Conservation (phyloP, 768 basidiomycete genomes). For the Tephrocybe sp. region DNA sequence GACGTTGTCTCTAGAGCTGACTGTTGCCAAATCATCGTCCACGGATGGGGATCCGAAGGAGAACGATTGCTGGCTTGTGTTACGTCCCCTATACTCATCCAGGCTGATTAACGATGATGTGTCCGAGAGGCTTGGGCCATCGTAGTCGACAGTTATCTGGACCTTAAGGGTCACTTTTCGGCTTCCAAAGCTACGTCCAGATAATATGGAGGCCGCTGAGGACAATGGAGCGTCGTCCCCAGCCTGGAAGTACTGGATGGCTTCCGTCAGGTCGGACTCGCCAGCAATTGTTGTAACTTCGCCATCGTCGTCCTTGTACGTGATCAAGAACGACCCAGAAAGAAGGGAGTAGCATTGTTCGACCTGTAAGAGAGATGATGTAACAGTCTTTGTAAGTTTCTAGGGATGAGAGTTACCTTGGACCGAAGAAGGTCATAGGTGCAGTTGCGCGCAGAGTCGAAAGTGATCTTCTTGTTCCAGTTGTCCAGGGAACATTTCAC, state of each 20-base stretch:
- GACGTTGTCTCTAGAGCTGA: conserved; percentile 67
- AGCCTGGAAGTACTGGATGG: conserved; percentile 82
- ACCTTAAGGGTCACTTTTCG: conserved; percentile 78
- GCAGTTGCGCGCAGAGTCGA: conserved; percentile 77
- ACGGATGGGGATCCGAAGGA: conserved; percentile 41
- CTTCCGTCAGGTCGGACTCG: conserved; percentile 80
- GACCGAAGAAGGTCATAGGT: conserved; percentile 70
- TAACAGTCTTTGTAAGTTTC: conserved; percentile 1
- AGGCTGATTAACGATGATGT: conserved; percentile 79
- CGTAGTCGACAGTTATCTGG: conserved; percentile 82
- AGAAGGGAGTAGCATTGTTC: conserved; percentile 82
- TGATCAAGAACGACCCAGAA: conserved; percentile 66
- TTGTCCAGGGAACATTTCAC: conserved; percentile 84
- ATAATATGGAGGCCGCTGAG: conserved; percentile 73
- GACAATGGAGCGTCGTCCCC: conserved; percentile 75
- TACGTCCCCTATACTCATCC: conserved; percentile 67
- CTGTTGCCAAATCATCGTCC: conserved; percentile 76
- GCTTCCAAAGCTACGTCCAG: conserved; percentile 64
- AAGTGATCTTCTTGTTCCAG: conserved; percentile 74
- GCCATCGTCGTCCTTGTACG: conserved; percentile 88
- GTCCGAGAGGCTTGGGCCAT: conserved; percentile 89
- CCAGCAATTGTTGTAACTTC: conserved; percentile 67
- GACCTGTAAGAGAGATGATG: conserved; percentile 49
- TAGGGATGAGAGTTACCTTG: conserved; percentile 52
- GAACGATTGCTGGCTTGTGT: conserved; percentile 58